phyloP scores from a whole-genome alignment of 2,329 filamentous ascomycete species.

The Ophiostoma triangulosporum region DNA sequence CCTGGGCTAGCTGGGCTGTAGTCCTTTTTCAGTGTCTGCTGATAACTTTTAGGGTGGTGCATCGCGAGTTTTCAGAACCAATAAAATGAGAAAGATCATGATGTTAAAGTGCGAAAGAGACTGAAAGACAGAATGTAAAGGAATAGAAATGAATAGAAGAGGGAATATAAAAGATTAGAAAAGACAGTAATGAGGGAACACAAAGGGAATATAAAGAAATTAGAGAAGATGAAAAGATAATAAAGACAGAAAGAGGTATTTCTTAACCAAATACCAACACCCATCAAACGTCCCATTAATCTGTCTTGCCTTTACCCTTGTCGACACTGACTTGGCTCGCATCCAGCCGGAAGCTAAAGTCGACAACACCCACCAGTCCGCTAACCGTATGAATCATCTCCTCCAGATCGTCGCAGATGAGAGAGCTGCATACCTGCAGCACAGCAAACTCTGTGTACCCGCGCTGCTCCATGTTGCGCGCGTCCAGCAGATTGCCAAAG shows the following conservation, averaged over 20 bases:
- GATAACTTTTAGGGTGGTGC: too few species aligned
- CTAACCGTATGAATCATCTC: slow-evolving; percentile 48
- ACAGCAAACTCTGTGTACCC: slow-evolving; percentile 66
- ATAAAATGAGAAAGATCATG: too few species aligned
- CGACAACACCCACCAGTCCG: slow-evolving; percentile 57
- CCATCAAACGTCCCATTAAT: too few species aligned
- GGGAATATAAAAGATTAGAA: too few species aligned
- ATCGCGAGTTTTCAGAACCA: too few species aligned
- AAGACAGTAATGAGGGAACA: too few species aligned
- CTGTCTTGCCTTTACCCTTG: slow-evolving; percentile 15
- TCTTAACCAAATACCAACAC: not conserved
- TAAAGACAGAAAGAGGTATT: not conserved
- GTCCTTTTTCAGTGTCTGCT: too few species aligned
- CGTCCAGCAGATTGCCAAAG: slow-evolving; percentile 38
- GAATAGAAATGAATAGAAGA: too few species aligned
- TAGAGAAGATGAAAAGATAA: not conserved
- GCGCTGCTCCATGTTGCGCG: slow-evolving; percentile 53
- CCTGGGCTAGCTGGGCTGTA: not conserved
- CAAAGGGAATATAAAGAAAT: too few species aligned
- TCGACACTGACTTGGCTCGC: not conserved
- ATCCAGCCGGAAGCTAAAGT: slow-evolving; percentile 45
- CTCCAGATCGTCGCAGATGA: slow-evolving; percentile 56
- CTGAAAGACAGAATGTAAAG: too few species aligned
- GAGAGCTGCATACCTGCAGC: slow-evolving; percentile 55
- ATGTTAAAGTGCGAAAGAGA: too few species aligned